Evolutionary conservation across 2,329 filamentous ascomycete species (phyloP), one percentile per base, ranked within the genome.

Genomic region (Penicillium sp.): DNA sequence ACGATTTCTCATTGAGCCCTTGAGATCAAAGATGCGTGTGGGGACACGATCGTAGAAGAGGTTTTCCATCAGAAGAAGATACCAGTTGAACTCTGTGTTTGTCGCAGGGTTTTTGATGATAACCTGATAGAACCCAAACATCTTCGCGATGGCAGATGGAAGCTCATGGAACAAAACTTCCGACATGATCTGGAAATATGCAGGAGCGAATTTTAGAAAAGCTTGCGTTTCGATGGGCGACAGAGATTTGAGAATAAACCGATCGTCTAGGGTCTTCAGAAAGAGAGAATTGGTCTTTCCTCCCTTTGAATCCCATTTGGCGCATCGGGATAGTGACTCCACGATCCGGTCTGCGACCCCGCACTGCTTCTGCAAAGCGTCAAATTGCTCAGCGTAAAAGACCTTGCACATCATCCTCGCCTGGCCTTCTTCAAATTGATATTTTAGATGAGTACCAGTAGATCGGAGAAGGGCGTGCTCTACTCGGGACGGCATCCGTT

Each of bases 271-370:
- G 0, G 95, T 99, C 79, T 98, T 99, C 66, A 99, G 81, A 76
- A 99, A 99, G 5, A 99, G 89, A 0, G 93, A 97, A 74, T 97
- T 97, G 2, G 94, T 97, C 79, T 99, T 99, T 67, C 95, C 95
- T 26, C 95, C 96, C 74, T 96, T 96, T 3, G 92, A 97, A 78
- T 99, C 95, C 91, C 94, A 99, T 76, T 98, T 97, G 21, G 96
- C 85, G 78, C 96, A 99, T 21, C 95, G 88, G 7, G 95, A 98
- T 23, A 99, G 82, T 1, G 93, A 97, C 75, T 99, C 95, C 29
- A 98, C 89, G 67, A 99, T 96, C 41, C 95, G 91, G 73, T 98
- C 93, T 1, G 92, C 89, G 8, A 97, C 91, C 17, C 94, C 94
- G 67, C 94, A 98, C 77, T 97, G 97, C 60, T 91, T 87, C 60